Evolutionary conservation across 345 rosid genomes (phyloP).

Genomic region (Bretschneidera sinensis): DNA sequence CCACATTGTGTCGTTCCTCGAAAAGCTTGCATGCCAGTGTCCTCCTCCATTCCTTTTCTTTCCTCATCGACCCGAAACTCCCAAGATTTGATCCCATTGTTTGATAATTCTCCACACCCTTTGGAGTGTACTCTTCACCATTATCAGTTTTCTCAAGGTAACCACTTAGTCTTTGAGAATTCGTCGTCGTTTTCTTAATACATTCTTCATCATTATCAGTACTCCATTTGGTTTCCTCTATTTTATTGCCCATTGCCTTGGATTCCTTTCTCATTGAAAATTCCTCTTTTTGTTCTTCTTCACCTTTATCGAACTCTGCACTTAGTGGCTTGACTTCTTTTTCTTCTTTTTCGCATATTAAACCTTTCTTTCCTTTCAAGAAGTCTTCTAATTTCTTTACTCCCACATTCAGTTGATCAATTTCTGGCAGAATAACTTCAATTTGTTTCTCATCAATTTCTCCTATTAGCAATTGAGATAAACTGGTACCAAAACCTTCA

Average conservation of each 20-base stretch:
- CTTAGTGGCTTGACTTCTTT: slow-evolving; percentile 45
- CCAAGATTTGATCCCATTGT: slow-evolving; percentile 27
- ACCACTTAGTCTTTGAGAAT: slow-evolving; percentile 22
- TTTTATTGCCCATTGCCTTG: slow-evolving; percentile 27
- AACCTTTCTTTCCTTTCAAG: slow-evolving; percentile 33
- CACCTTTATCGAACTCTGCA: slow-evolving; percentile 43
- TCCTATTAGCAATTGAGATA: not conserved
- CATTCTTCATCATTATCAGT: slow-evolving; percentile 20
- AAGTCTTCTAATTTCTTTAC: slow-evolving; percentile 32
- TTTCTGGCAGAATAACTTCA: slow-evolving; percentile 1
- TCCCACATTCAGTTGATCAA: slow-evolving; percentile 14
- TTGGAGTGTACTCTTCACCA: slow-evolving; percentile 10
- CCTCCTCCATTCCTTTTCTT: slow-evolving; percentile 91
- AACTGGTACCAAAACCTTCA: slow-evolving; percentile 3
- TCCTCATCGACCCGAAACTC: slow-evolving; percentile 80
- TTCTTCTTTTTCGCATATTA: slow-evolving; percentile 26
- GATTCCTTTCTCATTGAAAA: slow-evolving; percentile 39
- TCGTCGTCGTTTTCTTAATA: too few species aligned
- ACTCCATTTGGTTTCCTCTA: slow-evolving; percentile 17
- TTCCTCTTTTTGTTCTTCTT: slow-evolving; percentile 23
- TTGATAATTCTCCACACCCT: slow-evolving; percentile 1
- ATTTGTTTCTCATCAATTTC: not conserved
- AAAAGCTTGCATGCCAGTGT: slow-evolving; percentile 91
- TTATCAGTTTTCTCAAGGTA: slow-evolving; percentile 17
- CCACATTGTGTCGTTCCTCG: slow-evolving; percentile 69